These are phyloP conservation scores for Dendrobium huoshanense DNA, from an alignment of 106 monocot genomes.

Conservation along the genomic window DNA sequence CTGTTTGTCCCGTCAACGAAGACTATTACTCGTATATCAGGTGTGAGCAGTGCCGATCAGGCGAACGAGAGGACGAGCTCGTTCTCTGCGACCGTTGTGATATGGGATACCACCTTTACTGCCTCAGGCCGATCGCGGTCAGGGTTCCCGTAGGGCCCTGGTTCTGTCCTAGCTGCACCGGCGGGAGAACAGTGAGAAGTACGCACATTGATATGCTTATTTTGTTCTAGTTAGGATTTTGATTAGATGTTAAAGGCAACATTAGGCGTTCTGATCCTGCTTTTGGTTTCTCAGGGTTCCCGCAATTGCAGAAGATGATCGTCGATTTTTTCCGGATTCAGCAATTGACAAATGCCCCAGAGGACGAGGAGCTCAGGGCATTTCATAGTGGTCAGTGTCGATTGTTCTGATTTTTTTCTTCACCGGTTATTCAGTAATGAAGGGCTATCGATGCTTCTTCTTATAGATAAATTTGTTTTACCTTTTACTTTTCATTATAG, in stretches of 20 bases:
- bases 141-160: slow-evolving; percentile 70
- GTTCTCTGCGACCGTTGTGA: slow-evolving; percentile 74
- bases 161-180: slow-evolving; percentile 57
- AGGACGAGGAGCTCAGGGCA: slow-evolving; percentile 27
- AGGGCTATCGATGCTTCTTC: too few relatives aligned
- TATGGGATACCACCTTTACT: slow-evolving; percentile 59
- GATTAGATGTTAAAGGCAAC: neutral
- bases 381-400: neutral
- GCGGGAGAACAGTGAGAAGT: slow-evolving; percentile 7
- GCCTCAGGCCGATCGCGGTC: slow-evolving; percentile 64
- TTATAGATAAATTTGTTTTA: too few relatives aligned
- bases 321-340: slow-evolving; percentile 82
- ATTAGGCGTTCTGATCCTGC: neutral
- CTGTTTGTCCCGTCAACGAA: slow-evolving; percentile 15
- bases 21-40: slow-evolving; percentile 33
- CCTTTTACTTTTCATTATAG: too few relatives aligned
- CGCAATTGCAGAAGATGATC: slow-evolving; percentile 76
- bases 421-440: too few relatives aligned
- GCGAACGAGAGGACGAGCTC: slow-evolving; percentile 59
- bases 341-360: slow-evolving; percentile 18
- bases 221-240: neutral
- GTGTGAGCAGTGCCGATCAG: slow-evolving; percentile 68
- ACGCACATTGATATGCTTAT: neutral
- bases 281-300: slow-evolving; percentile 44
- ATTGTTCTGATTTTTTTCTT: neutral